Base-by-base conservation (phyloP, 1,284 basidiomycete genomes). In the Mycosarcoma mackinlayi region DNA sequence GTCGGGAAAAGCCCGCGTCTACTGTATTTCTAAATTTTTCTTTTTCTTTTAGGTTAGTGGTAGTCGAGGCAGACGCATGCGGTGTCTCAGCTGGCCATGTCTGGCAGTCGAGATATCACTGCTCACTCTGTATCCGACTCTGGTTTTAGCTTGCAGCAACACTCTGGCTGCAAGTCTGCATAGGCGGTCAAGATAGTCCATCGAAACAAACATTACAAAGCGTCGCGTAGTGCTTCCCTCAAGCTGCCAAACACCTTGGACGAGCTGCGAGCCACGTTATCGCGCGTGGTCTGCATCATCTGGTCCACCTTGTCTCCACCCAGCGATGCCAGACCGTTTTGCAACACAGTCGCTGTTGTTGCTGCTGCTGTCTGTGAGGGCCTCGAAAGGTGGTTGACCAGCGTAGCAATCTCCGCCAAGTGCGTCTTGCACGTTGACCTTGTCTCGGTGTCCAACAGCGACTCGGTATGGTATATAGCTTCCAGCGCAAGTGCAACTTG, bases 401-500 rank as follows among this genome's bases (percentile, higher is more conserved):
- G 51, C 9, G 55, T 71, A 5, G 68, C 58, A 4, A 66, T 62
- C 25, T 71, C 62, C 6, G 58, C 58, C 4, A 71, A 45, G 24
- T 71, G 68, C 13, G 68, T 48, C 16, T 54, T 50, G 44, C 39
- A 42, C 0, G 50, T 51, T 13, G 62, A n/a, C 13, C 31, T 51
- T 2, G 33, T 13, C n/a, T 56, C 48, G n/a, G 41, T 16, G 23
- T 42, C 28, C 14, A 65, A 24, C 6, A 35, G 21, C 4, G 16
- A 3, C 3, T 19, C 14, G 0, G 44, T 39, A 45, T 51, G 61
- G 54, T 57, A 61, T 47, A 54, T 27, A 10, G 62, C 52, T 53
- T 71, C 62, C 16, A 66, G 48, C 4, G 46, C 16, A 4, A 59
- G 30, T 1, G 24, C 42, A 18, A 34, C 47, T 37, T 48, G 28